Base-by-base conservation (phyloP, 148 eudicot species). In the Amaranthus palmeri region DNA sequence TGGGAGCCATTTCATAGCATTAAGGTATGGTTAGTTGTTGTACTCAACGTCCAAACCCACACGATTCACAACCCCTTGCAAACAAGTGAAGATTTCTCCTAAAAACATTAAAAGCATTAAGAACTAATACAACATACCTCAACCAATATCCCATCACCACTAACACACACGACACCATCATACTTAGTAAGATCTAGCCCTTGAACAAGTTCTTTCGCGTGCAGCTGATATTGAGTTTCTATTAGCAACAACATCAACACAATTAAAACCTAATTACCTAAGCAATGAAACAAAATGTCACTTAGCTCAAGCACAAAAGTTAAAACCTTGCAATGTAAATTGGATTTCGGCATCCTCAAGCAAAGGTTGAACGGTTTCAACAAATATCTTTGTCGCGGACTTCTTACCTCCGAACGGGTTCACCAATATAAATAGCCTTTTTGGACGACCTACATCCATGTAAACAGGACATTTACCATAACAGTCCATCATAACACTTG, bases 331-430 rank as follows among this genome's bases (percentile, higher is more conserved):
- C 65, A 93, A 54, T 5, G 88, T 86, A 75, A 68, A 81, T 52
- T 91, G 85, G 54, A 88, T 74, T 69, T 78, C 86, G 43, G 98
- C 97, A 83, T 91, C 97, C 68, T 86, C 85, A 50, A 93, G 85
- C 42, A 93, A 70, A 7, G 98, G 98, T 80, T 83, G 87, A 63
- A 95, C 98, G 62, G 63, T 81, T 18, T 88, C 79, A n/a, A 45
- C 60, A 79, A 85, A 95, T 68, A 88, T 77, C 77, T 83, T 81
- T 12, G 73, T 68, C 10, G 97, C 97, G 45, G 83, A 84, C 76
- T 78, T 91, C 80, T 82, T 87, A 48, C 98, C 98, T 43, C 98
- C 97, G 78, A 71, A 91, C 17, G 98, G 98, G 81, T 95, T 95
- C 71, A 95, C 84, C 75, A 95, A 82, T 65, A 95, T 63, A 68